Percentiles rank a stretch among this genome's conserved stretches.
Conservation (phyloP, 345 rosid genomes). For the Arabis hirsuta region DNA sequence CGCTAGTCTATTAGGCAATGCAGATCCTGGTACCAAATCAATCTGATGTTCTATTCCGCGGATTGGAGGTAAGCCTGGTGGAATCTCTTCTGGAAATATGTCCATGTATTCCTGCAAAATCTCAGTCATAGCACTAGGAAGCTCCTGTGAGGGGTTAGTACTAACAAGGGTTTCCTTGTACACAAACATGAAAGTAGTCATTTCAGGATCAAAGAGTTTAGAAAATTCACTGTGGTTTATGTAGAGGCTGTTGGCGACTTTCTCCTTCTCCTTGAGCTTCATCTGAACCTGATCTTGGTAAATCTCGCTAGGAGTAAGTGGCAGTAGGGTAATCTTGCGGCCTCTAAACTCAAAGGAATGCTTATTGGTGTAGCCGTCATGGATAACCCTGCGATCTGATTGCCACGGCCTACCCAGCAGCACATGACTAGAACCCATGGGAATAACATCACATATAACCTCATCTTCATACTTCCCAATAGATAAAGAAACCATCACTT, state of each 20-base stretch:
- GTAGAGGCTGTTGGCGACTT: neutral
- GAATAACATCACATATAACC: neutral
- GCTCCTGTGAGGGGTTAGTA: neutral
- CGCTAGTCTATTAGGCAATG: no score
- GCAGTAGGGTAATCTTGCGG: neutral
- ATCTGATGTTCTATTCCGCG: no score
- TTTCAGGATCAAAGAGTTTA: neutral
- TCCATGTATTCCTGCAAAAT: neutral
- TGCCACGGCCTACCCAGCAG: neutral
- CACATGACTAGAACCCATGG: neutral
- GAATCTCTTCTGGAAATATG: neutral
- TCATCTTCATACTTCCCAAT: neutral
- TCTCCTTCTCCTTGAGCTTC: neutral
- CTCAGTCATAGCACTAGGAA: neutral
- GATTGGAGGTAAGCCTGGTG: no score
- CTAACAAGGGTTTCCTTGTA: neutral
- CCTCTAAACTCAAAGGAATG: neutral
- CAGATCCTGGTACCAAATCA: no score
- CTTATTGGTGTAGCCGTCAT: neutral
- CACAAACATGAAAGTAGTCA: neutral
- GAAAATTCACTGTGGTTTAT: neutral
- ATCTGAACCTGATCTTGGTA: neutral
- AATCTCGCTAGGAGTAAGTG: neutral
- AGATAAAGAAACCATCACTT: neutral
- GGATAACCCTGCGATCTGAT: neutral